Base-by-base conservation (phyloP, 805 yeast species). In the Starmerella etchellsii region DNA sequence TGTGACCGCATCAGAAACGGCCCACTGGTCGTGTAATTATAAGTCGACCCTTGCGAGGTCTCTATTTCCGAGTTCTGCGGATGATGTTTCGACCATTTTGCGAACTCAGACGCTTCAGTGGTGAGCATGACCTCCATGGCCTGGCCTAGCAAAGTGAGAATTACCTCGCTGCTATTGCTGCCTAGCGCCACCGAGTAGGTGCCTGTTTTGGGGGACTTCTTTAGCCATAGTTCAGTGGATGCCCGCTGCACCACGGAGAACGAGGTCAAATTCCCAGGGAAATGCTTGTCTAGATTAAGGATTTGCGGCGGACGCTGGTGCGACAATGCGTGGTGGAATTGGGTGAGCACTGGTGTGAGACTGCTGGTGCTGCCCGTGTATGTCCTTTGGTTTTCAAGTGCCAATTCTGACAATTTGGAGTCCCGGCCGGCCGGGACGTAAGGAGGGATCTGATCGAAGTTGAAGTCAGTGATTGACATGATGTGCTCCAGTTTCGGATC, bases 341-440 rank as follows among this genome's bases (percentile, higher is more conserved):
- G 93, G 3, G 76, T 66, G 34, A 88, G 66, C 1, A 77, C 61
- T 1, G 77, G 68, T 0, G 97, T 87, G 81, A 88, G 71, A 1
- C 95, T 81, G 16, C 94, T 81, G 0, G 97, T 85, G 1, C 95
- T 84, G 2, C 93, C 81, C 43, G 71, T 73, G 55, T 68, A 88
- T 41, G 58, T 55, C 24, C 46, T 46, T 15, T 54, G 50, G 7
- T 54, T 23, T 14, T 57, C 46, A 7, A 51, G 48, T 0, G 88
- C 76, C 9, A 79, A 57, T 4, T 63, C 39, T 1, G 70, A 52
- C 35, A 88, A 63, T 0, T 53, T 54, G 11, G 54, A 45, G 61
- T 88, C 95, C 52, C 72, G 72, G 3, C 81, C 72, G 0, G 94
- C 76, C 0, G 83, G 69, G 8, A 76, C 69, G 52, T 78, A 87